Conservation (phyloP, 495 filamentous ascomycete genomes). For the Tuber umbilicatum region DNA sequence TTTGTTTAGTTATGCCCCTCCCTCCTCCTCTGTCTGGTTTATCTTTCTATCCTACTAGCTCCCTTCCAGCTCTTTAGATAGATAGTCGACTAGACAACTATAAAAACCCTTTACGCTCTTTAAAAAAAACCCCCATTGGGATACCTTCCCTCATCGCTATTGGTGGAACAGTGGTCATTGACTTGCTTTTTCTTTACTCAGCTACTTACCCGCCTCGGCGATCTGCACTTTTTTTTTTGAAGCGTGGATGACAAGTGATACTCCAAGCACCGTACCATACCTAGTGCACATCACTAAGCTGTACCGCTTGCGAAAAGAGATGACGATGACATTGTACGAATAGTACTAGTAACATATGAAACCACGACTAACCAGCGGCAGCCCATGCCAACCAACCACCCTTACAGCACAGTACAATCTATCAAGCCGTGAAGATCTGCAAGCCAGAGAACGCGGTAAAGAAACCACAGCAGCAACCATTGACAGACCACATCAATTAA, state of each 20-base stretch:
- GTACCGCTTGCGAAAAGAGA: too few relatives aligned
- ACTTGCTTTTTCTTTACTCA: background rate
- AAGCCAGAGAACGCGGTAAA: background rate
- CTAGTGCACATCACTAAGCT: background rate
- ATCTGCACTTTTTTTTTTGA: background rate
- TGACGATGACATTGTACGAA: too few relatives aligned
- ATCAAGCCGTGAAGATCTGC: background rate
- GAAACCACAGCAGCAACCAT: background rate
- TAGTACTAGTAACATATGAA: too few relatives aligned
- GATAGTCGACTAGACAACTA: background rate
- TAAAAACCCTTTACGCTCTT: background rate
- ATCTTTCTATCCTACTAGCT: background rate
- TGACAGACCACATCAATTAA: background rate
- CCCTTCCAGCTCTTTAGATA: background rate
- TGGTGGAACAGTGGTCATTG: background rate
- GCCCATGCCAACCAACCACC: background rate
- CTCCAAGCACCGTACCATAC: background rate
- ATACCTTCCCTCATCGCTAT: background rate
- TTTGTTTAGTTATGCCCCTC: background rate
- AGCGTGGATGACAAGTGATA: background rate
- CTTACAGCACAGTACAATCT: background rate
- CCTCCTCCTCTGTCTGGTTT: background rate
- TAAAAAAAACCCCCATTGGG: background rate
- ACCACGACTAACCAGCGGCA: too few relatives aligned
- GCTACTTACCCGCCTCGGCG: background rate